A percentile compares a stretch with the other conserved stretches of the same genome.
These are phyloP conservation scores for Gliomastix tumulicola DNA, from an alignment of 2,329 filamentous ascomycete genomes.

Conservation along the genomic window DNA sequence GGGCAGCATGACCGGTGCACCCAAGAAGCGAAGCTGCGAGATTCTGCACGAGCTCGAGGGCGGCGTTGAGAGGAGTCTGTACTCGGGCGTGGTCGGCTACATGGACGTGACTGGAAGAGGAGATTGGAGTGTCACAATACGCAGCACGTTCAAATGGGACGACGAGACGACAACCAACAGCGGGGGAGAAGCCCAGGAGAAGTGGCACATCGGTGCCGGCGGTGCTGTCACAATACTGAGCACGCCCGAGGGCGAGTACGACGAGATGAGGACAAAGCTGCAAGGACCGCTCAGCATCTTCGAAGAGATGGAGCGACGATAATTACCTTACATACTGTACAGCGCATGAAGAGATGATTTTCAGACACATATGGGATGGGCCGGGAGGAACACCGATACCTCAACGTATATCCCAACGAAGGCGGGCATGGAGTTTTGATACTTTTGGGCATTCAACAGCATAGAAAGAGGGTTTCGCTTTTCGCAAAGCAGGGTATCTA, in stretches of 20 bases:
- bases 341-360: too few species aligned
- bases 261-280: constrained; percentile 57
- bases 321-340: too few species aligned
- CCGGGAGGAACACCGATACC: not conserved
- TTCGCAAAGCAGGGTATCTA: too few species aligned
- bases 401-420: not conserved
- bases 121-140: constrained; percentile 65
- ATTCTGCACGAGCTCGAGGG: constrained; percentile 53
- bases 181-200: constrained; percentile 18
- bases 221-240: constrained; percentile 66
- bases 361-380: not conserved
- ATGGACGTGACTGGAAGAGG: constrained; percentile 63
- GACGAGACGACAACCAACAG: constrained; percentile 5
- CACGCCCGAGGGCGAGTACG: constrained; percentile 55
- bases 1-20: constrained; percentile 70
- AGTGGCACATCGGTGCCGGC: constrained; percentile 62
- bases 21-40: constrained; percentile 65
- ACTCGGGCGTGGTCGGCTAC: constrained; percentile 64
- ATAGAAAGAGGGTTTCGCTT: too few species aligned
- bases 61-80: constrained; percentile 47
- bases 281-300: not conserved
- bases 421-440: not conserved
- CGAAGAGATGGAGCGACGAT: not conserved
- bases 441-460: not conserved
- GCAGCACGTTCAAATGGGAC: constrained; percentile 46